Percentiles rank a stretch among this genome's conserved stretches.
These are phyloP conservation scores for Tricholoma bakamatsutake DNA, from an alignment of 768 basidiomycete species.

Conservation along the genomic window DNA sequence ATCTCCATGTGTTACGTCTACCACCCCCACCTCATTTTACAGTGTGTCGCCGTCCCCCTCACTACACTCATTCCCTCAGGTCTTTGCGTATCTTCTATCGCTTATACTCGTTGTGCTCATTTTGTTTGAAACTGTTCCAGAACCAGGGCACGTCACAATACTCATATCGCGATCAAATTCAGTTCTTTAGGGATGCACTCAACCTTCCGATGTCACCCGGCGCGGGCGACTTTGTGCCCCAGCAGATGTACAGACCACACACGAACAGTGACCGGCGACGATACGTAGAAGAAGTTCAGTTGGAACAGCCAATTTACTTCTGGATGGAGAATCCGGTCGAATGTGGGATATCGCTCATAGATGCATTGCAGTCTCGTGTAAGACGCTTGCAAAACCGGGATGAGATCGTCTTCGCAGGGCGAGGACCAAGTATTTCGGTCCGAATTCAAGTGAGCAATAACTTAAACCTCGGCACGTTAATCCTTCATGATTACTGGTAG, in stretches of 20 bases:
- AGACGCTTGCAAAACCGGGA: constrained; percentile 52
- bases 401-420: constrained; percentile 60
- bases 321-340: constrained; percentile 44
- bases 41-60: neutral
- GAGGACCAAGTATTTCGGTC: constrained; percentile 78
- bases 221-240: constrained; percentile 55
- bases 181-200: constrained; percentile 38
- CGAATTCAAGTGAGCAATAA: constrained; percentile 54
- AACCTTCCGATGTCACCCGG: constrained; percentile 27
- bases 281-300: constrained; percentile 64
- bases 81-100: neutral
- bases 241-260: constrained; percentile 68
- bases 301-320: constrained; percentile 65
- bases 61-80: neutral
- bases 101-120: neutral
- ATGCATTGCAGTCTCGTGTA: constrained; percentile 58
- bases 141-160: constrained; percentile 22
- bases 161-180: constrained; percentile 39
- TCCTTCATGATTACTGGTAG: constrained; percentile 28
- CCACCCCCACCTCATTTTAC: neutral
- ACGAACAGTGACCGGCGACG: constrained; percentile 72
- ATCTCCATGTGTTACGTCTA: neutral
- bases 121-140: neutral
- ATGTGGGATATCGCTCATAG: constrained; percentile 56
- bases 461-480: constrained; percentile 3